phyloP scores from a whole-genome alignment of 164 flowering plant genomes.

The Litsea cubeba region DNA sequence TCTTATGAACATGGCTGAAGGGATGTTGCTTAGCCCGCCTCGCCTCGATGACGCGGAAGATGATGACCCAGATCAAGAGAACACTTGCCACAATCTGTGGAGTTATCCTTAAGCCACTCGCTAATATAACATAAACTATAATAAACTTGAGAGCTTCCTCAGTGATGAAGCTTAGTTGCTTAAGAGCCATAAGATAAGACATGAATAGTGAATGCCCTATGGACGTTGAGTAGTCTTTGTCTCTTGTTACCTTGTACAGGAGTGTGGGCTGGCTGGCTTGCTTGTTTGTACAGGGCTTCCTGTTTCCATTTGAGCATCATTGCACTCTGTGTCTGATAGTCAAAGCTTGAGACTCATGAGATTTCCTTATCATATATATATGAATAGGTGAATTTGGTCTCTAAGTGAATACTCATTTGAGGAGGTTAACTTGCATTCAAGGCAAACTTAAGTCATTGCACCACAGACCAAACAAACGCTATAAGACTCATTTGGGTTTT shows the following conservation, averaged over 20 bases:
- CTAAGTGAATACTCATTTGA: not conserved
- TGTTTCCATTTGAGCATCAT: not conserved
- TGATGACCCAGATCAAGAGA: constrained; percentile 3
- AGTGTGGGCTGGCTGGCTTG: not conserved
- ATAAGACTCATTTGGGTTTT: not conserved
- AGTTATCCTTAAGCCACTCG: constrained; percentile 22
- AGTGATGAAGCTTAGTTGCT: not conserved
- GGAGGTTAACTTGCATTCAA: not conserved
- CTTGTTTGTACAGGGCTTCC: not conserved
- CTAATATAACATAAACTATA: too few relatives aligned
- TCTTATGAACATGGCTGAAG: constrained; percentile 68
- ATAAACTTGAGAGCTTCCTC: not conserved
- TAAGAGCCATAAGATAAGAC: not conserved
- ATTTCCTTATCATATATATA: not conserved
- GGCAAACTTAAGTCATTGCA: not conserved
- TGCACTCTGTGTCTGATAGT: not conserved
- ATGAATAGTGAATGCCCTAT: not conserved
- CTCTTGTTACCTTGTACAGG: not conserved
- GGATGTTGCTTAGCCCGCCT: constrained; percentile 82
- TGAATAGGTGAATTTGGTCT: not conserved
- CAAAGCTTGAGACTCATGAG: not conserved
- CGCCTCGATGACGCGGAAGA: constrained; percentile 26
- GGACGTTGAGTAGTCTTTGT: not conserved
- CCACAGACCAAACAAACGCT: not conserved
- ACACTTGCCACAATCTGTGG: constrained; percentile 42